Conservation (phyloP, 805 yeast genomes). For the Pichia cephalocereana region DNA sequence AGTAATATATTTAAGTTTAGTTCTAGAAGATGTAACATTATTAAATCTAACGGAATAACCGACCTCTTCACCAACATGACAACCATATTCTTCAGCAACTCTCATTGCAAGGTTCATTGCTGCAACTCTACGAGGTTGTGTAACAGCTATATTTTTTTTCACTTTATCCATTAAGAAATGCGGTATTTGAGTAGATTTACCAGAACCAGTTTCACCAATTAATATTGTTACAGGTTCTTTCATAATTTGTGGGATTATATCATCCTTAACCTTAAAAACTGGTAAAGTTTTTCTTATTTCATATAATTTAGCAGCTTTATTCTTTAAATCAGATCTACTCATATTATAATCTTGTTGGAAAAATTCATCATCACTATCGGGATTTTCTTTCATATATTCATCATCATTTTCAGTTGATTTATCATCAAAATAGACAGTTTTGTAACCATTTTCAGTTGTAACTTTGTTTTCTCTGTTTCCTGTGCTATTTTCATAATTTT, state of each 20-base stretch:
- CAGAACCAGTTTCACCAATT: slow-evolving; percentile 97
- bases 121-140: slow-evolving; percentile 97
- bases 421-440: slow-evolving; percentile 22
- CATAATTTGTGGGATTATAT: slow-evolving; percentile 46
- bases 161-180: slow-evolving; percentile 63
- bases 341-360: background rate
- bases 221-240: slow-evolving; percentile 63
- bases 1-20: slow-evolving; percentile 77
- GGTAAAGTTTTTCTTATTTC: slow-evolving; percentile 56
- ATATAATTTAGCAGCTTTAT: slow-evolving; percentile 37
- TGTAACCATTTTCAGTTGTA: background rate
- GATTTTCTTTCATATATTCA: slow-evolving; percentile 9
- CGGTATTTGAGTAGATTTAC: slow-evolving; percentile 95
- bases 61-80: slow-evolving; percentile 66
- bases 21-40: slow-evolving; percentile 46
- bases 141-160: slow-evolving; percentile 62
- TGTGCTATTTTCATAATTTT: background rate
- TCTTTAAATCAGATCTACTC: slow-evolving; percentile 20
- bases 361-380: slow-evolving; percentile 19
- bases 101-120: slow-evolving; percentile 90
- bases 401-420: slow-evolving; percentile 13
- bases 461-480: background rate
- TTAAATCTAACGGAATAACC: slow-evolving; percentile 94
- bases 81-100: slow-evolving; percentile 83
- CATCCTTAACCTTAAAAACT: slow-evolving; percentile 60